Evolutionary conservation across 1,284 basidiomycete species (phyloP), one percentile per base, ranked within the genome.

Genomic region (Cystobasidium sp.): DNA sequence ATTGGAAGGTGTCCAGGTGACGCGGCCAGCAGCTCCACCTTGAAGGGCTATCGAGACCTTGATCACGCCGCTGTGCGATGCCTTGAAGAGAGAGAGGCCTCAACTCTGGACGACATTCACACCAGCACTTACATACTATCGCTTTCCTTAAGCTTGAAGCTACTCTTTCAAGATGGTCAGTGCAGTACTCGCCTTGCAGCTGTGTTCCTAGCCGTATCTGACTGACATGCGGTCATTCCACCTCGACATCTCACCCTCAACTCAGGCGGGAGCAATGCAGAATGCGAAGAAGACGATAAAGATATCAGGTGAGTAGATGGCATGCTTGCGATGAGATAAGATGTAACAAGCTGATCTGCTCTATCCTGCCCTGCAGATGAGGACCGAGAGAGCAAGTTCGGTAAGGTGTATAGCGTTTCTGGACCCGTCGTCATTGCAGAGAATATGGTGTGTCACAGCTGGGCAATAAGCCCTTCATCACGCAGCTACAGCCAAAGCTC

Each of bases 341-440:
- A 31, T 31, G 31, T 31, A 31, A 31, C 31, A 31, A 31, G 31
- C 31, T 31, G 31, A 31, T 31, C 53, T 58, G 6, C 6, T 55
- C 20, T 44, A 16, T 14, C 6, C 37, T 20, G n/a, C 9, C 14
- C 31, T 14, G 18, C 72, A 78, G 91, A 97, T 86, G 94, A 97
- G 84, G 91, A 96, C 78, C 87, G 87, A 68, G 94, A 97, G 84
- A 90, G 89, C 76, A 88, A 88, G 80, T 94, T 94, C 80, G 94
- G 94, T 74, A 88, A 91, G 78, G 94, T 97, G 52, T 97, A 89
- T 82, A 93, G 93, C 76, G 94, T 97, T 52, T 97, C 94, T 59
- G 94, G 94, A 67, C 94, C 94, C 75, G 94, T 97, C 85, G 94
- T 97, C 80, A 89, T 97, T 81, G 94, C 94, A 62, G 75, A 76